These are phyloP conservation scores for Mortierella sp. DNA, from an alignment of 371 early-diverging fungal species.

Conservation along the genomic window DNA sequence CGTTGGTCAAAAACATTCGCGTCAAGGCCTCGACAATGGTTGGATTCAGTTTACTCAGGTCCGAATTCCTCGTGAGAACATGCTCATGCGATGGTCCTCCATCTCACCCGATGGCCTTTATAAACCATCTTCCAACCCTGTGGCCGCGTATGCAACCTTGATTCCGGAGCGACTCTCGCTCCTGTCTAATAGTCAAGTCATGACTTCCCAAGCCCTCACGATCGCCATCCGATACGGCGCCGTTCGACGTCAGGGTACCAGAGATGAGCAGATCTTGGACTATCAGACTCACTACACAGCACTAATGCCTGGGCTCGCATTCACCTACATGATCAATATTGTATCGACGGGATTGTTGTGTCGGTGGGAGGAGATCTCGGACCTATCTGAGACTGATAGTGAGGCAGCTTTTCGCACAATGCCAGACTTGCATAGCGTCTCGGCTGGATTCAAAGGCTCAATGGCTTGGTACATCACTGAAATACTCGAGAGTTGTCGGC, in stretches of 20 bases:
- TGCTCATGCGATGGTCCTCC: slow-evolving; percentile 79
- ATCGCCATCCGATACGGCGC: slow-evolving; percentile 77
- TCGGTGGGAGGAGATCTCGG: slow-evolving; percentile 45
- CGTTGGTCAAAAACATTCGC: slow-evolving; percentile 83
- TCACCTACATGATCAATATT: slow-evolving; percentile 60
- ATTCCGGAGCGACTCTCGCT: slow-evolving; percentile 71
- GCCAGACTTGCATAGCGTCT: slow-evolving; percentile 70
- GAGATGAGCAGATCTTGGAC: slow-evolving; percentile 76
- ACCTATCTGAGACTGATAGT: slow-evolving; percentile 47
- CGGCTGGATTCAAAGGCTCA: slow-evolving; percentile 65
- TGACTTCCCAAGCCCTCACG: slow-evolving; percentile 64
- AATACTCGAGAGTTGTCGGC: slow-evolving; percentile 65
- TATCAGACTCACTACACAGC: slow-evolving; percentile 72
- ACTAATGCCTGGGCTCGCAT: slow-evolving; percentile 66
- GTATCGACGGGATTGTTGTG: slow-evolving; percentile 48
- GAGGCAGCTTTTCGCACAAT: slow-evolving; percentile 60
- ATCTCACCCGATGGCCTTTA: slow-evolving; percentile 71
- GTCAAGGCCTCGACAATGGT: slow-evolving; percentile 91
- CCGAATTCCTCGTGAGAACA: slow-evolving; percentile 85
- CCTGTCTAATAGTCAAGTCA: slow-evolving; percentile 48
- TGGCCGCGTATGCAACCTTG: slow-evolving; percentile 69
- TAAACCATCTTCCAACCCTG: slow-evolving; percentile 64
- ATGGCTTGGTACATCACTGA: slow-evolving; percentile 69
- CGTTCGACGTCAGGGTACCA: slow-evolving; percentile 71
- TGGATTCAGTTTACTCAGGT: slow-evolving; percentile 93